These are phyloP conservation scores for Evernia prunastri DNA, from an alignment of 495 filamentous ascomycete genomes.

Conservation along the genomic window DNA sequence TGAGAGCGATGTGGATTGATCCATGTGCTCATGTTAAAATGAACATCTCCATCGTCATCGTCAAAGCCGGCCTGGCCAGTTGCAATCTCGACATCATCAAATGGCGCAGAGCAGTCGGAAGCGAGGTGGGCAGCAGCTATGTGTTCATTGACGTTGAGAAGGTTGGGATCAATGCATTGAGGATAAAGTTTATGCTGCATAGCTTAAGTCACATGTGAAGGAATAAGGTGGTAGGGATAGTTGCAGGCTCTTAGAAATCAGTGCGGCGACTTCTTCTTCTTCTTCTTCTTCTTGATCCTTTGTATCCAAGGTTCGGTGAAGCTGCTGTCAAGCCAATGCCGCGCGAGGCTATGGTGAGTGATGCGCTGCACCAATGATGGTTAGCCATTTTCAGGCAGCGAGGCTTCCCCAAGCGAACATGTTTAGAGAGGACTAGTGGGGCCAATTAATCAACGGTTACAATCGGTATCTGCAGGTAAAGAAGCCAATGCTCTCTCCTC, in stretches of 20 bases:
- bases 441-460: not conserved
- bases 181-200: constrained; percentile 5
- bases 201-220: not conserved
- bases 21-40: not conserved
- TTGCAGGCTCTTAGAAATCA: not conserved
- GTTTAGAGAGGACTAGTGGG: not conserved
- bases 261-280: not conserved
- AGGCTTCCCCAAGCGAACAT: not conserved
- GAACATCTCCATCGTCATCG: constrained; percentile 5
- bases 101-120: not conserved
- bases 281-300: not conserved
- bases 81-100: constrained; percentile 10
- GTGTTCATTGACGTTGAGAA: constrained; percentile 5
- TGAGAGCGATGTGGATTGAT: not conserved
- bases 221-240: not conserved
- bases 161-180: constrained; percentile 6
- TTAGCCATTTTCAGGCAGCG: not conserved
- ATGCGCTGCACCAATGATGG: not conserved
- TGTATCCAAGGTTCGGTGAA: not conserved
- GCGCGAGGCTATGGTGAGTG: not conserved
- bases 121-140: not conserved
- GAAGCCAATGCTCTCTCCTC: not conserved
- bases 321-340: not conserved
- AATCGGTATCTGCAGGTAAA: not conserved
- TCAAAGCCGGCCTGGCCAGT: constrained; percentile 9